phyloP scores from a whole-genome alignment of 495 filamentous ascomycete genomes.

The Aspergillus nidulans region DNA sequence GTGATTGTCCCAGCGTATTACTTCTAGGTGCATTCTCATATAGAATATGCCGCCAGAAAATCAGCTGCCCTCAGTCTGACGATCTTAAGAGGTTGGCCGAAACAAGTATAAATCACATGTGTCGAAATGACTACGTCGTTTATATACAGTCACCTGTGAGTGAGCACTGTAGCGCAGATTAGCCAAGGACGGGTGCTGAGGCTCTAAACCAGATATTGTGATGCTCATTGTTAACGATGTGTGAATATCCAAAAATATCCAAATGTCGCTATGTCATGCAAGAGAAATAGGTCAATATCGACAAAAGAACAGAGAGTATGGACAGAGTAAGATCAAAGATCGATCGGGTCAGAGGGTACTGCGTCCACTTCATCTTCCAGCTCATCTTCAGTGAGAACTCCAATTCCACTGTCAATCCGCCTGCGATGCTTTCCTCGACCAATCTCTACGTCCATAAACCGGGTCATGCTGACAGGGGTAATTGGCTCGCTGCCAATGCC shows the following conservation, averaged over 20 bases:
- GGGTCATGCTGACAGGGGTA: conserved; percentile 41
- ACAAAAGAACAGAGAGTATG: conserved; percentile 1
- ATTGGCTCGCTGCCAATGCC: conserved; percentile 39
- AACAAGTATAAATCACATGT: too few species aligned
- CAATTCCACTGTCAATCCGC: conserved; percentile 59
- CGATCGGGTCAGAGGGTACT: conserved; percentile 19
- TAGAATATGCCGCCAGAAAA: too few species aligned
- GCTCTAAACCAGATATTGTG: too few species aligned
- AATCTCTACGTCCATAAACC: conserved; percentile 45
- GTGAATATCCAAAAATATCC: neutral
- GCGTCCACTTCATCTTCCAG: conserved; percentile 29
- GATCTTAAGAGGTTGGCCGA: too few species aligned
- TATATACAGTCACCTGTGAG: too few species aligned
- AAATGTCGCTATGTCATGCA: neutral
- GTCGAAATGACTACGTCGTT: too few species aligned
- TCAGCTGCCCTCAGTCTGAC: too few species aligned
- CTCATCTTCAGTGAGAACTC: conserved; percentile 57
- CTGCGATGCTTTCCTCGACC: conserved; percentile 42
- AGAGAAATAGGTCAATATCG: neutral
- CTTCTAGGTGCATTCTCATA: too few species aligned
- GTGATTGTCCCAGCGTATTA: too few species aligned
- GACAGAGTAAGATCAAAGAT: conserved; percentile 18
- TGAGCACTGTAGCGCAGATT: too few species aligned
- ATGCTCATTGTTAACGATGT: neutral
- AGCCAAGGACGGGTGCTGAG: too few species aligned